Percentiles rank a stretch among this genome's conserved stretches.
These are phyloP conservation scores for Phytopythium cucurbitacearum DNA, from an alignment of 352 stramenopile species.

Conservation along the genomic window DNA sequence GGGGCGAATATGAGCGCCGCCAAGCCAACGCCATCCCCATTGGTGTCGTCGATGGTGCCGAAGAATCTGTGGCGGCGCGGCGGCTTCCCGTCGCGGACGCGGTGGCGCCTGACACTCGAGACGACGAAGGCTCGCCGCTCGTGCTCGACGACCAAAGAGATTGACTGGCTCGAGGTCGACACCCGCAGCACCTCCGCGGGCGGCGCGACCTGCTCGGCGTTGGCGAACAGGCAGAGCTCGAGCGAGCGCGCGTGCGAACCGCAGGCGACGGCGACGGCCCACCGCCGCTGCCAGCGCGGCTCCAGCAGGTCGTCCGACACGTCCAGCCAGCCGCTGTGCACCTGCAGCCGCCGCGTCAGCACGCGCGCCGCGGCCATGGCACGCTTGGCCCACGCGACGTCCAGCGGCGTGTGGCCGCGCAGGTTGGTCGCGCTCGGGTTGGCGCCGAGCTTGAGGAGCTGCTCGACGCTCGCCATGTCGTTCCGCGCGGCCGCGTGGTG, in stretches of 20 bases:
- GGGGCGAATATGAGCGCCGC: too few relatives aligned
- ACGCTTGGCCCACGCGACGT: conserved; percentile 31
- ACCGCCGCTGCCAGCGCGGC: conserved; percentile 38
- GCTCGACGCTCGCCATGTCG: conserved; percentile 29
- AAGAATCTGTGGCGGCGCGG: not conserved
- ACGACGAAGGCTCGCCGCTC: not conserved
- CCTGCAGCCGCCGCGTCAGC: conserved; percentile 25
- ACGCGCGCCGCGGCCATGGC: conserved; percentile 16
- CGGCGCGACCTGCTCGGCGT: not conserved
- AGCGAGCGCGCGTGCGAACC: conserved; percentile 17
- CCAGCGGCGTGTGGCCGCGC: conserved; percentile 36
- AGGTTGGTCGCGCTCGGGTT: conserved; percentile 33
- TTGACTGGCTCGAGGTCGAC: not conserved
- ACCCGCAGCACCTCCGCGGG: conserved; percentile 5
- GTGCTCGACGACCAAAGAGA: not conserved
- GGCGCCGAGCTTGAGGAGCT: conserved; percentile 30
- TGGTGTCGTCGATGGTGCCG: not conserved
- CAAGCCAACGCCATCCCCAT: not conserved
- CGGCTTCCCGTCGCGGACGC: not conserved
- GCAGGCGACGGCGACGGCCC: conserved; percentile 35
- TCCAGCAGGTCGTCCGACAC: conserved; percentile 12
- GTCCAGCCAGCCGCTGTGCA: conserved; percentile 39
- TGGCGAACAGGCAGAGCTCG: conserved; percentile 16
- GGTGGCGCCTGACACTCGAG: conserved; percentile 2
- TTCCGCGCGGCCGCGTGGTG: conserved; percentile 36